These are phyloP conservation scores for Kwoniella mangroviensis DNA, from an alignment of 768 basidiomycete species.

Conservation along the genomic window DNA sequence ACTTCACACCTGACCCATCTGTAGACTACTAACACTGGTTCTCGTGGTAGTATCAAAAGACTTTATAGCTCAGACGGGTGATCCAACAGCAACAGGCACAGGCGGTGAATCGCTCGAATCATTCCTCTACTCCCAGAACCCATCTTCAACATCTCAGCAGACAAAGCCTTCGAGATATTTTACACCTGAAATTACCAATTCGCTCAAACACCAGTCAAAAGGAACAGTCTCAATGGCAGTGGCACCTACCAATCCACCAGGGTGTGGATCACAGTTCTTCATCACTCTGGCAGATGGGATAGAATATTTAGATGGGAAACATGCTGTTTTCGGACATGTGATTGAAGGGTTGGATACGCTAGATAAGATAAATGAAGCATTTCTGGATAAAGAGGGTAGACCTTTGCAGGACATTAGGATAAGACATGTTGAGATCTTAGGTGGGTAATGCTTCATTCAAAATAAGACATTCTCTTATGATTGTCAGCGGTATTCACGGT, in stretches of 20 bases:
- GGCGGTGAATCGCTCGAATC: conserved; percentile 92
- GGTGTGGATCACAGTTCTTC: conserved; percentile 96
- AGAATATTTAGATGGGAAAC: conserved; percentile 92
- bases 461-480: too few relatives aligned
- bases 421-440: conserved; percentile 91
- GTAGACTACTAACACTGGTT: too few relatives aligned
- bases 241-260: conserved; percentile 66
- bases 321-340: conserved; percentile 93
- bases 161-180: conserved; percentile 72
- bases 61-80: conserved; percentile 95
- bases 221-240: conserved; percentile 99
- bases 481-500: too few relatives aligned
- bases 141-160: conserved; percentile 55
- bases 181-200: conserved; percentile 69
- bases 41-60: conserved; percentile 82
- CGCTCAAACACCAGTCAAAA: conserved; percentile 76
- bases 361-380: conserved; percentile 90
- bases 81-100: conserved; percentile 90
- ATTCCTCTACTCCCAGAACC: conserved; percentile 60
- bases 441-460: conserved; percentile 60
- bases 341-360: conserved; percentile 92
- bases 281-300: conserved; percentile 87
- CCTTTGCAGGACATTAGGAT: conserved; percentile 95
- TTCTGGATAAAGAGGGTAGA: conserved; percentile 81
- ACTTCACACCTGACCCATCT: too few relatives aligned